These are phyloP conservation scores for Sarcodon aspratus DNA, from an alignment of 768 basidiomycete species.

Conservation along the genomic window DNA sequence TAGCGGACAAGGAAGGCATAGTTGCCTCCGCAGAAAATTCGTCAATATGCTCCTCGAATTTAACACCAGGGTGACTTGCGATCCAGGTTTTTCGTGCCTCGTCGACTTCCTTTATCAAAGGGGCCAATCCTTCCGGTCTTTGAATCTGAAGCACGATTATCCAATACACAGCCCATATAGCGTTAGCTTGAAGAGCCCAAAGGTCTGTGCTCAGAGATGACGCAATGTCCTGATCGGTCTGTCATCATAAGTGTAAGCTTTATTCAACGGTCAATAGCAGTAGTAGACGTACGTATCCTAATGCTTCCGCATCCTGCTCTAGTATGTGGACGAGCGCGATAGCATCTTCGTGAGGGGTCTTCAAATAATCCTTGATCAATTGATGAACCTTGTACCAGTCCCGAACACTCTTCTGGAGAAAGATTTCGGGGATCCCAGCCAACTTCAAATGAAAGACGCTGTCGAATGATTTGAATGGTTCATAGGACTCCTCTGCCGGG, in stretches of 20 bases:
- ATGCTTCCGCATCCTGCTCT: neutral
- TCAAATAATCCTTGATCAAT: slow-evolving; percentile 3
- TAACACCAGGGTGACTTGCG: slow-evolving; percentile 3
- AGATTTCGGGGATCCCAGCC: slow-evolving; percentile 7
- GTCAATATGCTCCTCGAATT: neutral
- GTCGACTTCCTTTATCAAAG: neutral
- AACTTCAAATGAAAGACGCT: slow-evolving; percentile 8
- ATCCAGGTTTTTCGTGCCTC: neutral
- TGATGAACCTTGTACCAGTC: slow-evolving; percentile 8
- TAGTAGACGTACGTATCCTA: neutral
- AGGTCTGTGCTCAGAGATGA: slow-evolving; percentile 6
- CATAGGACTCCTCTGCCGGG: slow-evolving; percentile 6
- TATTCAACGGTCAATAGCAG: neutral
- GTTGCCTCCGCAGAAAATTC: neutral
- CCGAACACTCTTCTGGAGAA: slow-evolving; percentile 5
- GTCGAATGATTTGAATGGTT: slow-evolving; percentile 11
- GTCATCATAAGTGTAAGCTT: neutral
- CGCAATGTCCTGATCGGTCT: slow-evolving; percentile 9
- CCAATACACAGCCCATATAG: slow-evolving; percentile 9
- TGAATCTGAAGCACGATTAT: neutral
- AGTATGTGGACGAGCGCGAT: neutral
- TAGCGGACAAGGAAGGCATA: neutral
- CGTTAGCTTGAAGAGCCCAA: slow-evolving; percentile 15
- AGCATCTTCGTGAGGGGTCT: no score
- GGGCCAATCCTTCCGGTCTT: slow-evolving; percentile 9